These are phyloP conservation scores for Candida krabiensis DNA, from an alignment of 805 yeast genomes.

Conservation along the genomic window DNA sequence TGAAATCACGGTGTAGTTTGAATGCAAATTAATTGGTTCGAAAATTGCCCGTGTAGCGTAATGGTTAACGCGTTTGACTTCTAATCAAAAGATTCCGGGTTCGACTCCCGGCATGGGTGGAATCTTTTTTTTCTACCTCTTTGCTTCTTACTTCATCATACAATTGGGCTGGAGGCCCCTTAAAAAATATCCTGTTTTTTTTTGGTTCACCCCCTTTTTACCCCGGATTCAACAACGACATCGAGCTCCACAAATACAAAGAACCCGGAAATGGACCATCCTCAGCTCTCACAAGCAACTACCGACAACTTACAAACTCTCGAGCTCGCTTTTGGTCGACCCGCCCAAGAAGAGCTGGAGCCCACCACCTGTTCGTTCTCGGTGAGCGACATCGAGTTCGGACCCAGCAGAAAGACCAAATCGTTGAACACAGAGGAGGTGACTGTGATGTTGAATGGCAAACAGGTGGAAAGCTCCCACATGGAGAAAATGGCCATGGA, in stretches of 20 bases:
- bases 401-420: constrained; percentile 3
- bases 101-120: constrained; percentile 55
- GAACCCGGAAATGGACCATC: constrained; percentile 2
- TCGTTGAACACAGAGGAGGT: constrained; percentile 6
- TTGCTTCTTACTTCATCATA: no score
- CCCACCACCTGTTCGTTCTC: constrained; percentile 5
- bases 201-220: constrained; percentile 1
- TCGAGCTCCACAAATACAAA: no score
- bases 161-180: no score
- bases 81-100: constrained; percentile 67
- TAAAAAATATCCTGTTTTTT: neutral
- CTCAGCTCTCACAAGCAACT: constrained; percentile 6
- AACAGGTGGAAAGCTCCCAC: constrained; percentile 3
- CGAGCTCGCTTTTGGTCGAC: constrained; percentile 11
- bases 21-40: constrained; percentile 1
- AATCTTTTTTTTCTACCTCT: constrained; percentile 11
- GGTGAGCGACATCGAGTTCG: constrained; percentile 10
- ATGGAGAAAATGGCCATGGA: constrained; percentile 9
- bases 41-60: constrained; percentile 56
- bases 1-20: neutral
- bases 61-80: constrained; percentile 69
- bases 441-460: constrained; percentile 3
- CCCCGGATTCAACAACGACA: no score
- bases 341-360: no score
- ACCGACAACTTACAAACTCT: constrained; percentile 10